These are phyloP conservation scores for Gleditsia sinensis DNA, from an alignment of 306 rosid genomes.

Conservation along the genomic window DNA sequence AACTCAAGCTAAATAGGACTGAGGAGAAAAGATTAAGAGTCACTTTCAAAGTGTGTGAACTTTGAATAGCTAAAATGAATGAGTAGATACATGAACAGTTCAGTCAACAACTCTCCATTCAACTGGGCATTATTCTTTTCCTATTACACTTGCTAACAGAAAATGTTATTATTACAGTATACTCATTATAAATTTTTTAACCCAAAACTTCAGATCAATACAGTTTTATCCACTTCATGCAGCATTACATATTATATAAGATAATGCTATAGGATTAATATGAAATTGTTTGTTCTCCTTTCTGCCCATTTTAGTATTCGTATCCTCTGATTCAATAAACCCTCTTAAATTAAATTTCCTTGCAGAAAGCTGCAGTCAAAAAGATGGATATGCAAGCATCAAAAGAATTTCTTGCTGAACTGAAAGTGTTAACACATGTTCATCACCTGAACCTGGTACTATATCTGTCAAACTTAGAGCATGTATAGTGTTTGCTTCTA, in stretches of 20 bases:
- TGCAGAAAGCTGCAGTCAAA: constrained; percentile 88
- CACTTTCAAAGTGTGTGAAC: background rate
- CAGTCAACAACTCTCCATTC: background rate
- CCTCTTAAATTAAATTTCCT: background rate
- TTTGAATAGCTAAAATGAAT: background rate
- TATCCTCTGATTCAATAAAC: constrained; percentile 21
- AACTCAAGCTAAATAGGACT: background rate
- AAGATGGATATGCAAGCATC: constrained; percentile 90
- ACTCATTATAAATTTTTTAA: background rate
- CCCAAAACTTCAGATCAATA: background rate
- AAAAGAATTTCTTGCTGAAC: constrained; percentile 82
- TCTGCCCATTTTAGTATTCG: constrained; percentile 11
- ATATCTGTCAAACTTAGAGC: constrained; percentile 3
- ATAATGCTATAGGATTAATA: background rate
- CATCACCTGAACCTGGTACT: constrained; percentile 94
- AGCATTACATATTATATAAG: background rate
- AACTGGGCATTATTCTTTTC: background rate
- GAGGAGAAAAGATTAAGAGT: background rate
- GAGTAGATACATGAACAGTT: background rate
- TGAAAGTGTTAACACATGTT: constrained; percentile 79
- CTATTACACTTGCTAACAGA: background rate
- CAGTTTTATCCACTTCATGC: background rate
- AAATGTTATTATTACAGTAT: background rate
- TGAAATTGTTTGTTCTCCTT: background rate
- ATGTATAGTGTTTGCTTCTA: background rate